A percentile compares a stretch with the other conserved stretches of the same genome.
phyloP scores from a whole-genome alignment of 495 filamentous ascomycete genomes.

The Aspergillus coremiiformis region DNA sequence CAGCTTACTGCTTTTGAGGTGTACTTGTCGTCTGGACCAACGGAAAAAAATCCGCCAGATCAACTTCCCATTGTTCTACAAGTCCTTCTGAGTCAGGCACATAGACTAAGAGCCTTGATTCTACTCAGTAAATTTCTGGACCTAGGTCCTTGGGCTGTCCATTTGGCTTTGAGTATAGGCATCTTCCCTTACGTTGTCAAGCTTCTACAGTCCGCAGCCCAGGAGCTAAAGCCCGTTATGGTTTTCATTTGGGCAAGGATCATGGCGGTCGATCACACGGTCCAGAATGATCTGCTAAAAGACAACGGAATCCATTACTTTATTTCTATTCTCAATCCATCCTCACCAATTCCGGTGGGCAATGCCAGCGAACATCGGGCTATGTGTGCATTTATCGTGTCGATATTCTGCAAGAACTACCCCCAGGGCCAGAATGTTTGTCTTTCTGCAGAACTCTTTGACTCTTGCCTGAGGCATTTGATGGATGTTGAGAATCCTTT shows the following conservation, averaged over 20 bases:
- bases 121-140: constrained; percentile 91
- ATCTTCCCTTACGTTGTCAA: constrained; percentile 99
- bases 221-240: constrained; percentile 96
- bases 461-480: constrained; percentile 74
- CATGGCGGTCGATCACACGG: constrained; percentile 87
- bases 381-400: constrained; percentile 97
- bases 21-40: constrained; percentile 83
- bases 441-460: constrained; percentile 71
- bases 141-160: constrained; percentile 94
- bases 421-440: constrained; percentile 85
- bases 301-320: constrained; percentile 98
- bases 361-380: constrained; percentile 91
- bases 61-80: constrained; percentile 95
- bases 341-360: constrained; percentile 69
- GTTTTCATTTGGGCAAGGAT: constrained; percentile 99
- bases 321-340: constrained; percentile 77
- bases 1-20: constrained; percentile 97
- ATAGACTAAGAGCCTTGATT: constrained; percentile 86
- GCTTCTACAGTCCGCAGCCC: constrained; percentile 86
- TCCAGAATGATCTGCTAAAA: constrained; percentile 87
- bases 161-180: constrained; percentile 90
- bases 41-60: constrained; percentile 76
- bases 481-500: constrained; percentile 77
- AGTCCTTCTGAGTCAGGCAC: constrained; percentile 90
- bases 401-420: constrained; percentile 93